Evolutionary conservation across 768 basidiomycete species (phyloP).

Genomic region (Pleurotus giganteus): DNA sequence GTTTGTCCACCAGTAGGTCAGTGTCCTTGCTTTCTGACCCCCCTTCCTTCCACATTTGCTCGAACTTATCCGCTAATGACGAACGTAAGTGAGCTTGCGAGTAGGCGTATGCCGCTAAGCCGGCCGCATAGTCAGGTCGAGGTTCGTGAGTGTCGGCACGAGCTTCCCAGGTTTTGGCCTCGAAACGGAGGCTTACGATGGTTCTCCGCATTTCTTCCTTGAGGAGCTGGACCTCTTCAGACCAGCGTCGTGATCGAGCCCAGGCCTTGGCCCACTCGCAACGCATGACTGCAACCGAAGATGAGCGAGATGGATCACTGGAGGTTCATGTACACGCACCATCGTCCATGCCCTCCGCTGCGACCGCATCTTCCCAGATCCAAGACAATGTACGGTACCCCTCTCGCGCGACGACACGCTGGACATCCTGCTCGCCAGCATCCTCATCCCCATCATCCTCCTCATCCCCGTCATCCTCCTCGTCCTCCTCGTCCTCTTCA

Average conservation of each 20-base stretch:
- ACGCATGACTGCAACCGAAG: neutral
- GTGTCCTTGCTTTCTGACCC: too few relatives aligned
- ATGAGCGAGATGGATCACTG: neutral
- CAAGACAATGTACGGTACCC: neutral
- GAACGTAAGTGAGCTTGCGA: neutral
- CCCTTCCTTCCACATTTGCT: neutral
- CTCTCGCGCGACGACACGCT: neutral
- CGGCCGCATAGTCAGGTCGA: neutral
- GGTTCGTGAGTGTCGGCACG: neutral
- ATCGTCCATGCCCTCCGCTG: neutral
- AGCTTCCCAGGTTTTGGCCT: neutral
- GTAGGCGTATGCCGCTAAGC: neutral
- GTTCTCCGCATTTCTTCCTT: slow-evolving; percentile 32
- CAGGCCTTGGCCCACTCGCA: neutral
- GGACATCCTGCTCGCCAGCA: neutral
- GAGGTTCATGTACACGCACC: neutral
- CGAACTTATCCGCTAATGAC: neutral
- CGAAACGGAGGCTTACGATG: neutral
- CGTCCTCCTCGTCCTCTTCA: neutral
- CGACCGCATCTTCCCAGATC: neutral
- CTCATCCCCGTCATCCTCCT: neutral
- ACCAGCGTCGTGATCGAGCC: slow-evolving; percentile 26
- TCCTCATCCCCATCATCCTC: neutral
- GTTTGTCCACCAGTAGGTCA: too few relatives aligned
- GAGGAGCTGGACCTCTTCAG: slow-evolving; percentile 31